Percentiles rank a stretch among this genome's conserved stretches.
These are phyloP conservation scores for Smallanthus sonchifolius DNA, from an alignment of 129 eudicot species.

Conservation along the genomic window DNA sequence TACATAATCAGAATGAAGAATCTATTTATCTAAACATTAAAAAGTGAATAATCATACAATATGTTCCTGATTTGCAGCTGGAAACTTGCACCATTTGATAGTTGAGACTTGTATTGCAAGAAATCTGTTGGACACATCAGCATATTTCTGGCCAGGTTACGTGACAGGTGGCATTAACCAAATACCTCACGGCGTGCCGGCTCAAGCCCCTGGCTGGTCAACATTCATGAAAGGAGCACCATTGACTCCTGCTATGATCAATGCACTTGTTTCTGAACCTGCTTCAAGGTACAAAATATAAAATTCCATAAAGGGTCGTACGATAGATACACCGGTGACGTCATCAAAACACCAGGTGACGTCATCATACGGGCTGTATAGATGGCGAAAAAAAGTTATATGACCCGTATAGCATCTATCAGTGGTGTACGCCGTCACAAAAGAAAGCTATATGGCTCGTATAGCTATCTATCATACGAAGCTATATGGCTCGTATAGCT, in stretches of 20 bases:
- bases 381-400: too few species aligned
- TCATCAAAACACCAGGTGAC: too few species aligned
- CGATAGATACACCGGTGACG: too few species aligned
- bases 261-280: slow-evolving; percentile 79
- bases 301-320: too few species aligned
- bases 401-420: too few species aligned
- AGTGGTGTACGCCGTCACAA: too few species aligned
- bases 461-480: too few species aligned
- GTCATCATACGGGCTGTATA: too few species aligned
- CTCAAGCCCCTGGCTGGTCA: slow-evolving; percentile 90
- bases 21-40: not conserved
- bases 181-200: slow-evolving; percentile 61
- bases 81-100: slow-evolving; percentile 87
- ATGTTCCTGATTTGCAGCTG: slow-evolving; percentile 44
- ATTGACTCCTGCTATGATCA: slow-evolving; percentile 51
- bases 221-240: slow-evolving; percentile 85
- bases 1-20: not conserved
- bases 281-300: slow-evolving; percentile 73
- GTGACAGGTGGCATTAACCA: slow-evolving; percentile 61
- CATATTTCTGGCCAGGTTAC: slow-evolving; percentile 97
- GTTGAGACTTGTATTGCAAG: slow-evolving; percentile 93
- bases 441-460: too few species aligned
- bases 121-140: slow-evolving; percentile 83
- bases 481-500: too few species aligned
- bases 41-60: too few species aligned